Base-by-base conservation (phyloP, 2,329 filamentous ascomycete species). In the Ophiostoma perfectum region DNA sequence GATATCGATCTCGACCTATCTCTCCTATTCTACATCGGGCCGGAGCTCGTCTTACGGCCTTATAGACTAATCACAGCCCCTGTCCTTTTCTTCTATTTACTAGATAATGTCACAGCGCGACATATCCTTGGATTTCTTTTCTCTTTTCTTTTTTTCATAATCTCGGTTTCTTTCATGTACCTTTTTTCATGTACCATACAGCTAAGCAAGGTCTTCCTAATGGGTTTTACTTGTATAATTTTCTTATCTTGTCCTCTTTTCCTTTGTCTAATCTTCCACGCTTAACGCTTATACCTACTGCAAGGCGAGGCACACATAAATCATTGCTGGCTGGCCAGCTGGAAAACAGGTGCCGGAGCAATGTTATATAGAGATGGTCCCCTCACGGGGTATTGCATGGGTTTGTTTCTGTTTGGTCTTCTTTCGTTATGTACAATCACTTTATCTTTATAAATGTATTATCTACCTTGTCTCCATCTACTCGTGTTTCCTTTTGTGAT, bases 281-380 rank as follows among this genome's bases (percentile, higher is more conserved):
- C 27, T 27, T 27, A 27, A 27, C 27, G 27, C 27, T 27, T 27
- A 27, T 60, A 7, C 6, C 45, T 45, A 18, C 14, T 18, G 14
- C 60, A 63, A 41, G 60, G 12, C 38, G 42, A 18, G 58, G 41
- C 52, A 55, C 49, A 65, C 41, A 38, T 38, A 38, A 38, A 62
- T 60, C 27, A 38, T 38, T 12, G 44, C 64, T 60, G 68, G 68
- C 65, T 58, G 55, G 68, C 65, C 65, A 58, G 68, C 47, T 47
- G 11, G 16, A 62, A 44, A 58, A 16, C 60, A 62, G 42, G 12
- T 44, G 18, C 42, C 42, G 9, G 42, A 39, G n/a, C 63, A 36
- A 47, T 67, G 67, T 27, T 49, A 66, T 60, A 66, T 67, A 69
- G 68, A 66, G 68, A 64, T 18, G 47, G 41, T 69, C 60, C 68